phyloP scores from a whole-genome alignment of 148 eudicot species.

The Vaccinium corymbosum region DNA sequence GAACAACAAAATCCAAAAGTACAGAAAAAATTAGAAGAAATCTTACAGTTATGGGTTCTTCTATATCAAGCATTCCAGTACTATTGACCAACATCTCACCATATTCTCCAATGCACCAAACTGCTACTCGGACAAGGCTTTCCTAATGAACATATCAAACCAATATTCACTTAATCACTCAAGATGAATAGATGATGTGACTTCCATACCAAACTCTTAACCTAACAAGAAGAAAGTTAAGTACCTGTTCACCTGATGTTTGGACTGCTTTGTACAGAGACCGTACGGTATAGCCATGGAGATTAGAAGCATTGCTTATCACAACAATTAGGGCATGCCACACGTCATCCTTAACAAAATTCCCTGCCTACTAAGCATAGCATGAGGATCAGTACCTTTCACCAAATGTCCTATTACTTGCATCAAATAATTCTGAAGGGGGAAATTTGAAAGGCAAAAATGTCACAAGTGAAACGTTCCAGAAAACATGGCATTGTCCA shows the following conservation, averaged over 20 bases:
- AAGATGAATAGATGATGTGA: neutral
- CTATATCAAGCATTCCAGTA: conserved; percentile 79
- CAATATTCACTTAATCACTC: conserved; percentile 14
- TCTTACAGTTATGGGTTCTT: conserved; percentile 93
- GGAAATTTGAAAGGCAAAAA: neutral
- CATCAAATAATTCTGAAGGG: neutral
- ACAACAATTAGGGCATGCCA: conserved; percentile 90
- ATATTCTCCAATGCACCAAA: conserved; percentile 99
- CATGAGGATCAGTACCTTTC: conserved; percentile 32
- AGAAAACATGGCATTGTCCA: neutral
- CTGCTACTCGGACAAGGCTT: conserved; percentile 88
- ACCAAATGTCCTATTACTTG: neutral
- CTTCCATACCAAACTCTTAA: conserved; percentile 11
- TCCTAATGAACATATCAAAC: conserved; percentile 42
- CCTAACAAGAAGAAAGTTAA: conserved; percentile 12
- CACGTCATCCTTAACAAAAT: conserved; percentile 80
- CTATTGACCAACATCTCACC: conserved; percentile 89
- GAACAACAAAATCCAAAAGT: neutral
- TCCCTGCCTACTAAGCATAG: conserved; percentile 81
- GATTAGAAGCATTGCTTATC: conserved; percentile 79
- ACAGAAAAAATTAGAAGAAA: conserved; percentile 15
- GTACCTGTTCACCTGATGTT: conserved; percentile 77
- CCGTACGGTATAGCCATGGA: conserved; percentile 82
- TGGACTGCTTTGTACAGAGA: conserved; percentile 68
- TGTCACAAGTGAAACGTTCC: neutral